Evolutionary conservation across 192 early-diverging fungal genomes (phyloP), one percentile per base, ranked within the genome.

Genomic region (Rhizoclosmatium sp.): DNA sequence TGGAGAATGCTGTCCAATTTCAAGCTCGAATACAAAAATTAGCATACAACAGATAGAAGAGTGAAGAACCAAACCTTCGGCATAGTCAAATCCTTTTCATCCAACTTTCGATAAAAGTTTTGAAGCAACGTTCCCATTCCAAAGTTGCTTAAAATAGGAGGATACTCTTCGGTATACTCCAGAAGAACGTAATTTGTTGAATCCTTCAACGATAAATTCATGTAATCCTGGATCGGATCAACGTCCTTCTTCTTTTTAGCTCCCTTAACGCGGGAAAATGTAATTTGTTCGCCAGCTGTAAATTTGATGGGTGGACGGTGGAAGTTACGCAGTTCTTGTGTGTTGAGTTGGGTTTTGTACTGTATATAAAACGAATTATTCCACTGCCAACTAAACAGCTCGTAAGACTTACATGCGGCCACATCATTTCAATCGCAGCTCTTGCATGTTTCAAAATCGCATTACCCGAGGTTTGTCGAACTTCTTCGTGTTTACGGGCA

Each of bases 101-200:
- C 90, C 16, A 86, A 89, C 85, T 98, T 98, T 42, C 98, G 91
- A 71, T 98, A 99, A 84, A 98, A 99, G 79, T 98, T 98, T 79
- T 95, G 92, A 49, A 98, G 85, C 67, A 98, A 87, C 69, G 92
- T 95, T 62, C 93, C 96, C 98, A 99, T 99, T 39, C 98, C 98
- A 4, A 92, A 87, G 78, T 98, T 98, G 39, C 93, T 92, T 71
- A 99, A 75, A 40, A 98, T 92, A 0, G 94, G 92, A 14, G 98
- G 98, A 81, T 97, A 94, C 84, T 99, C 98, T 79, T 99, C 97
- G 0, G 94, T 94, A 77, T 98, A 98, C 80, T 99, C 98, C 16
- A 98, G 78, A 54, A 99, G 79, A 0, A 95, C 88, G 82, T 91
- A 97, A 72, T 92, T 89, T 41, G 90, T 87, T 41, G 91, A 91